A percentile compares a stretch with the other conserved stretches of the same genome.
These are phyloP conservation scores for Pseudoturritis turrita DNA, from an alignment of 345 rosid genomes.

Conservation along the genomic window DNA sequence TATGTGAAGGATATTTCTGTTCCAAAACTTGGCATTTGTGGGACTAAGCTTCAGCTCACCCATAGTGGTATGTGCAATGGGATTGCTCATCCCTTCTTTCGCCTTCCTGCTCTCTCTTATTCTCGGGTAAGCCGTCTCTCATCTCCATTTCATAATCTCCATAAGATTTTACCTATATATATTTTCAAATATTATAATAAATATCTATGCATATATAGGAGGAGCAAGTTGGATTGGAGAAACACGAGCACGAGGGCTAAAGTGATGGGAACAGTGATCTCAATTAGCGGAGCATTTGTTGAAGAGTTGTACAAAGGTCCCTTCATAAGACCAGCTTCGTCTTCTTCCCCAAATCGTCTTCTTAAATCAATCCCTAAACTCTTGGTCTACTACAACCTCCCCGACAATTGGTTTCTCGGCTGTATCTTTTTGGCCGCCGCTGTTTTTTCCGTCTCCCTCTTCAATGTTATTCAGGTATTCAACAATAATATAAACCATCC, in stretches of 20 bases:
- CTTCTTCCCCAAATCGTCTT: conserved; percentile 28
- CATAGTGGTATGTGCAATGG: conserved; percentile 80
- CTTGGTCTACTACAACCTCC: conserved; percentile 47
- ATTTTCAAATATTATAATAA: neutral
- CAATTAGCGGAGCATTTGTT: conserved; percentile 49
- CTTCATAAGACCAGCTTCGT: conserved; percentile 37
- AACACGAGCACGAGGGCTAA: conserved; percentile 43
- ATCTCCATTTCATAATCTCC: neutral
- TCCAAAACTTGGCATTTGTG: conserved; percentile 65
- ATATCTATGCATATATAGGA: conserved; percentile 27
- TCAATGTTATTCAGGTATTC: conserved; percentile 71
- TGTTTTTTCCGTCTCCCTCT: conserved; percentile 47
- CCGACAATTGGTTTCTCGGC: conserved; percentile 70
- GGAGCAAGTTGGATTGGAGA: conserved; percentile 45
- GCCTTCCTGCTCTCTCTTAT: conserved; percentile 56
- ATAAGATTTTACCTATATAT: neutral
- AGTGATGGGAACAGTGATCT: conserved; percentile 46
- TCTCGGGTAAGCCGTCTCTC: conserved; percentile 44
- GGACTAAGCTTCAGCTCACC: conserved; percentile 75
- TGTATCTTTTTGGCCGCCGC: conserved; percentile 67
- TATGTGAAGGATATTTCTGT: conserved; percentile 46
- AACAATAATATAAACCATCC: neutral
- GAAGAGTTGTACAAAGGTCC: conserved; percentile 62
- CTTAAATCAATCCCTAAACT: conserved; percentile 34
- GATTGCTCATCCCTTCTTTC: conserved; percentile 56